A percentile compares a stretch with the other conserved stretches of the same genome.
These are phyloP conservation scores for Paramecium caudatum DNA, from an alignment of 73 alveolate genomes.

Conservation along the genomic window DNA sequence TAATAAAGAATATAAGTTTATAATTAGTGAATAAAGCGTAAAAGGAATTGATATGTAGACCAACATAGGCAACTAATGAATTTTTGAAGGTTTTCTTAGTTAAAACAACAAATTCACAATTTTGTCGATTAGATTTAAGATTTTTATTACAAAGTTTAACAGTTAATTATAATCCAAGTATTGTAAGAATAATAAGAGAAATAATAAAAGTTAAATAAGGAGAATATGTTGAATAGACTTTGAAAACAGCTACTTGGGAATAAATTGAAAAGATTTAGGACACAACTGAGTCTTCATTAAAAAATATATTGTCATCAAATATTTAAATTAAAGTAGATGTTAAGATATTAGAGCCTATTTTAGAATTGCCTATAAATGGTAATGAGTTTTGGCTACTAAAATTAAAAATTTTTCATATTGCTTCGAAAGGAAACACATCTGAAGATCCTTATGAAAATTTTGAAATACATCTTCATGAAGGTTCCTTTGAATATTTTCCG, in stretches of 20 bases:
- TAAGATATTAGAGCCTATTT: conserved; percentile 4
- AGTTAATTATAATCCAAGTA: conserved; percentile 19
- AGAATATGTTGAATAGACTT: not conserved
- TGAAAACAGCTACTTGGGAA: conserved; percentile 79
- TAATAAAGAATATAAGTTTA: not conserved
- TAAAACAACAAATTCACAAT: not conserved
- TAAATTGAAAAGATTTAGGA: conserved; percentile 71
- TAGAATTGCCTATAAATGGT: not conserved
- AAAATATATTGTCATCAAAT: conserved; percentile 10
- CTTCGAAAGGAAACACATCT: not conserved
- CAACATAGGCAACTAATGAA: conserved; percentile 18
- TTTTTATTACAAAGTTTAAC: conserved; percentile 35
- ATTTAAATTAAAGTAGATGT: conserved; percentile 11
- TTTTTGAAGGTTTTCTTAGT: not conserved
- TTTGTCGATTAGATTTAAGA: not conserved
- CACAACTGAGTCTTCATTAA: conserved; percentile 14
- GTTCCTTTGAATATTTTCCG: conserved; percentile 33
- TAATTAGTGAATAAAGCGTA: not conserved
- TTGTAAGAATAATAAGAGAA: conserved; percentile 41
- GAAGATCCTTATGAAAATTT: conserved; percentile 75
- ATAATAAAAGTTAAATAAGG: conserved; percentile 55
- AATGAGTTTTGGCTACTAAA: conserved; percentile 19
- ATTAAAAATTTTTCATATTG: not conserved
- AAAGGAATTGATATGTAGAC: conserved; percentile 17
- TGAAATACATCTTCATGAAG: not conserved